Evolutionary conservation across 78 protist genomes (phyloP).

Genomic region (Dictyostelium citrinum): DNA sequence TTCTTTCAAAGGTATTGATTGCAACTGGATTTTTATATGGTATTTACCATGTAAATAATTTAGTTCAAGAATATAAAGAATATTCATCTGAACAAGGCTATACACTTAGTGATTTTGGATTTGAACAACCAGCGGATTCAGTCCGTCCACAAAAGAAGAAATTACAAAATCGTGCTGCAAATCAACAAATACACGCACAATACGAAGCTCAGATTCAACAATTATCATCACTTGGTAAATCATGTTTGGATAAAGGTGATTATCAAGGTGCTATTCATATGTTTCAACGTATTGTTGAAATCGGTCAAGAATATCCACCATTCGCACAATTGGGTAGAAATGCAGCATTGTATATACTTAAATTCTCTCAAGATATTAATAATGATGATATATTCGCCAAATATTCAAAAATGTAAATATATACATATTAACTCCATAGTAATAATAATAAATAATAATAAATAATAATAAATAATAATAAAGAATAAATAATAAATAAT

Average conservation of each 20-base stretch:
- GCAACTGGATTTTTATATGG: background rate
- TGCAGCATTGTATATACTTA: background rate
- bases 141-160: background rate
- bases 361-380: background rate
- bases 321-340: background rate
- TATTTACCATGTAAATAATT: background rate
- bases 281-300: background rate
- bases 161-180: background rate
- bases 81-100: background rate
- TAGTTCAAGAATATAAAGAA: background rate
- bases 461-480: too few relatives aligned
- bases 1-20: background rate
- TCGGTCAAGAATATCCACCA: background rate
- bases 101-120: background rate
- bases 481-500: too few relatives aligned
- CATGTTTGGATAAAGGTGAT: background rate
- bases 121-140: background rate
- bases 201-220: background rate
- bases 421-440: background rate
- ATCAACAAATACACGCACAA: background rate
- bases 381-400: background rate
- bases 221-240: background rate
- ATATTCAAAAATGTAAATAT: background rate
- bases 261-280: background rate
- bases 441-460: too few relatives aligned